Evolutionary conservation across 352 stramenopile species (phyloP).

Genomic region (Phytophthora nicotianae): DNA sequence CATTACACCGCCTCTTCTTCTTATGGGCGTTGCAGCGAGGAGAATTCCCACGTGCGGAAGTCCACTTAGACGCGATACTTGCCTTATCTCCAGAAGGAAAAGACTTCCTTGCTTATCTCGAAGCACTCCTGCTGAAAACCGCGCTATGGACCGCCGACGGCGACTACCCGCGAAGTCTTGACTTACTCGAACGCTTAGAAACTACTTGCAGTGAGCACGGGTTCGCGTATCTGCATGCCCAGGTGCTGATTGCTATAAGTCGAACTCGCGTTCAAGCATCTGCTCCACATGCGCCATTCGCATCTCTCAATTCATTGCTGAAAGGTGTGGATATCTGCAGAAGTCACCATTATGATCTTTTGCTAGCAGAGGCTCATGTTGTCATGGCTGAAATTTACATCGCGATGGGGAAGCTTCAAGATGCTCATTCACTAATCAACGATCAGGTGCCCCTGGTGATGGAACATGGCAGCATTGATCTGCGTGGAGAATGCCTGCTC

Average conservation of each 20-base stretch:
- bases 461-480: constrained; percentile 60
- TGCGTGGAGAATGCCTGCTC: constrained; percentile 62
- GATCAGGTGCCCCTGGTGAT: constrained; percentile 72
- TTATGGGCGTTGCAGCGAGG: constrained; percentile 56
- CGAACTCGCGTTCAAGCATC: constrained; percentile 43
- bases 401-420: constrained; percentile 53
- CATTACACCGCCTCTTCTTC: constrained; percentile 57
- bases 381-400: constrained; percentile 69
- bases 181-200: constrained; percentile 46
- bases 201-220: constrained; percentile 46
- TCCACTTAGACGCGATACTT: constrained; percentile 51
- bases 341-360: constrained; percentile 58
- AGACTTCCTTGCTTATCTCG: constrained; percentile 53
- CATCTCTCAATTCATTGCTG: constrained; percentile 49
- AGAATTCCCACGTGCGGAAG: constrained; percentile 43
- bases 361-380: constrained; percentile 64
- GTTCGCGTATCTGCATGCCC: constrained; percentile 52
- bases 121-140: constrained; percentile 44
- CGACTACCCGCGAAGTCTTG: constrained; percentile 48
- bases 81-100: constrained; percentile 51
- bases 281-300: constrained; percentile 51
- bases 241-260: constrained; percentile 54
- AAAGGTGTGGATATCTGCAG: constrained; percentile 54
- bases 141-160: constrained; percentile 33
- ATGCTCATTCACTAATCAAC: constrained; percentile 54